A percentile compares a stretch with the other conserved stretches of the same genome.
phyloP scores from a whole-genome alignment of 129 eudicot species.

The Pittosporum tobira region DNA sequence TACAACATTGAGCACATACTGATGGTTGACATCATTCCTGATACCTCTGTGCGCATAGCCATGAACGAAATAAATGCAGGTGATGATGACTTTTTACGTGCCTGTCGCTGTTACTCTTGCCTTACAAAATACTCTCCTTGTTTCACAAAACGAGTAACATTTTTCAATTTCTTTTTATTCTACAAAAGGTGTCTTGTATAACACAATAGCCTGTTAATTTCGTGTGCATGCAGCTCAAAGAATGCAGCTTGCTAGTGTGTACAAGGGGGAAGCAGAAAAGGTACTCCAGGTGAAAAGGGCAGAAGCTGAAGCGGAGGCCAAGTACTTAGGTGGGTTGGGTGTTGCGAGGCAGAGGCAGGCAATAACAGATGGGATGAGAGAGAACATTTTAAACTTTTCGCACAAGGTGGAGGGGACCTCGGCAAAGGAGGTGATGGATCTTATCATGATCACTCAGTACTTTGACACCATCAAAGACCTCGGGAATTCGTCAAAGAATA shows the following conservation, averaged over 20 bases:
- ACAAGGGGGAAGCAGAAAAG: slow-evolving; percentile 91
- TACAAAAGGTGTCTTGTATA: no score
- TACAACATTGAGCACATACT: slow-evolving; percentile 81
- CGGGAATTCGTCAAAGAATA: slow-evolving; percentile 74
- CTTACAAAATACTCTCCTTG: no score
- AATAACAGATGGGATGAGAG: slow-evolving; percentile 83
- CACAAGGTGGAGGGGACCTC: slow-evolving; percentile 73
- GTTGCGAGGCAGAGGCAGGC: slow-evolving; percentile 96
- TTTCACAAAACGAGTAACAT: no score
- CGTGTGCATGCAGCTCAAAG: slow-evolving; percentile 92
- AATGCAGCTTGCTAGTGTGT: slow-evolving; percentile 80
- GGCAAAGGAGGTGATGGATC: slow-evolving; percentile 91
- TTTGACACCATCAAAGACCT: slow-evolving; percentile 90
- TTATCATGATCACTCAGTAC: slow-evolving; percentile 86
- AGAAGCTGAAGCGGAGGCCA: slow-evolving; percentile 88
- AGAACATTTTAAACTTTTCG: slow-evolving; percentile 78
- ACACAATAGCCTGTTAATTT: no score
- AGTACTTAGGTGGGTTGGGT: slow-evolving; percentile 89
- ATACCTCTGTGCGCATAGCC: slow-evolving; percentile 74
- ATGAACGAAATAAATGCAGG: slow-evolving; percentile 99
- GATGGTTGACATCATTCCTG: slow-evolving; percentile 92
- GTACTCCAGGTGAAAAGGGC: slow-evolving; percentile 73
- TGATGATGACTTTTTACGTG: slow-evolving; percentile 11
- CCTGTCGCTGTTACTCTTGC: not conserved
- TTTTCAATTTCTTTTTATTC: no score